Base-by-base conservation (phyloP, 2,329 filamentous ascomycete genomes). In the Cladosporium phlei region DNA sequence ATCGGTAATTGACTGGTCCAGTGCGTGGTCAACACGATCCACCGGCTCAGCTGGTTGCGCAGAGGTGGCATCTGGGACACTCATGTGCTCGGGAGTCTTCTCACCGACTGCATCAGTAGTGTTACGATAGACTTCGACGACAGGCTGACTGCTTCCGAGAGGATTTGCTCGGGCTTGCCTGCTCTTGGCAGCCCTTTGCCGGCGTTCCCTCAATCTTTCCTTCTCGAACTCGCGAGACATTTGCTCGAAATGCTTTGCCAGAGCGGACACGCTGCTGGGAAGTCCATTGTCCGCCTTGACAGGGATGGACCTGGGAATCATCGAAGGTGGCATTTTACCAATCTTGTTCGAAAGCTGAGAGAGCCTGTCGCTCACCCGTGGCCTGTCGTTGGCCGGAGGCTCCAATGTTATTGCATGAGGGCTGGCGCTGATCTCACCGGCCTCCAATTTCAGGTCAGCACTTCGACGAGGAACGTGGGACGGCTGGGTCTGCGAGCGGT, bases 191-290 rank as follows among this genome's bases (percentile, higher is more conserved):
- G 88, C 86, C 49, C 88, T 76, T 63, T 89, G 85, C 58, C 84
- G 85, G 54, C 87, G 81, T 64, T 97, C 91, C 38, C 86, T 84
- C 55, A 94, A 79, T 34, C 93, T 80, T 67, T 98, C 91, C 59
- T 91, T 95, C 62, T 96, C 89, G 56, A 98, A 98, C 61, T 98
- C 94, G 19, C 90, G 84, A 57, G 89, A 96, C 47, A 98, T 75
- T 65, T 97, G 90, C 66, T 98, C 94, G 62, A 98, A 97, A 64
- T 97, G 93, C 57, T 88, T 88, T 14, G 93, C 88, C 39, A 98
- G 75, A n/a, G 84, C 89, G 7, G 89, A 94, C 2, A 98, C 93
- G 58, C 86, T 87, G 3, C 86, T 80, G 6, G 48, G 50, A 14
- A 46, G 46, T 17, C 33, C 52, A 19, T 52, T 50, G 54, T 82